Conservation (phyloP, 768 basidiomycete genomes). For the Mycena vitilis region DNA sequence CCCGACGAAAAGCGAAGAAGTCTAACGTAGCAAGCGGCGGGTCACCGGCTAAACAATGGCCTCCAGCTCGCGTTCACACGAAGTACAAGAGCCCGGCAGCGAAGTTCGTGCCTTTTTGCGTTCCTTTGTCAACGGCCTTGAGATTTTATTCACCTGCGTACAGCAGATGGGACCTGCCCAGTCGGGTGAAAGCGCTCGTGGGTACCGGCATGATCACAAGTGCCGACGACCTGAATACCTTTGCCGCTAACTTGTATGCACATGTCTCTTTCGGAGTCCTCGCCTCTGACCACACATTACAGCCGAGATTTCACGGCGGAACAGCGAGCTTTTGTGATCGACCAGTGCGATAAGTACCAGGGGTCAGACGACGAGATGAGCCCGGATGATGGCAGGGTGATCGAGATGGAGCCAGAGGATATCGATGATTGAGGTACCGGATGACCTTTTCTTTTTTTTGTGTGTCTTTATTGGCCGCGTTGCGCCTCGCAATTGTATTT, state of each 20-base stretch:
- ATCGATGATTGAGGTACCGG: slow-evolving; percentile 9
- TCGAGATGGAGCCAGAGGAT: slow-evolving; percentile 27
- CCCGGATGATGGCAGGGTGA: not conserved
- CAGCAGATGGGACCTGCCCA: slow-evolving; percentile 49
- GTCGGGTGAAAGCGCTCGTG: slow-evolving; percentile 70
- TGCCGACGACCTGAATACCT: slow-evolving; percentile 62
- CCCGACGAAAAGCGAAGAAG: slow-evolving; percentile 42
- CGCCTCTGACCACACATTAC: slow-evolving; percentile 38
- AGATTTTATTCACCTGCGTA: slow-evolving; percentile 40
- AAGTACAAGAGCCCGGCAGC: not conserved
- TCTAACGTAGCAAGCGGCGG: not conserved
- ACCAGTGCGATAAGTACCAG: slow-evolving; percentile 52
- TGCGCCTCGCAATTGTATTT: too few relatives aligned
- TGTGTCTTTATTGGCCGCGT: not conserved
- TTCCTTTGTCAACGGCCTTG: not conserved
- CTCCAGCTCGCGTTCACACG: slow-evolving; percentile 13
- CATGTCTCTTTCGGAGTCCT: slow-evolving; percentile 9
- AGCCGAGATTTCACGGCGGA: slow-evolving; percentile 51
- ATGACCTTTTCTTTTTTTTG: not conserved
- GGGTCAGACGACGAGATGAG: slow-evolving; percentile 1
- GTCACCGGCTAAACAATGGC: slow-evolving; percentile 15
- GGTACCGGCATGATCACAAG: slow-evolving; percentile 69
- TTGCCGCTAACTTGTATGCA: slow-evolving; percentile 77
- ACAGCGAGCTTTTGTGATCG: slow-evolving; percentile 56
- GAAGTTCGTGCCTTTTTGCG: slow-evolving; percentile 51